A percentile compares a stretch with the other conserved stretches of the same genome.
phyloP scores from a whole-genome alignment of 208 protist species.

The Angomonas ambiguus region DNA sequence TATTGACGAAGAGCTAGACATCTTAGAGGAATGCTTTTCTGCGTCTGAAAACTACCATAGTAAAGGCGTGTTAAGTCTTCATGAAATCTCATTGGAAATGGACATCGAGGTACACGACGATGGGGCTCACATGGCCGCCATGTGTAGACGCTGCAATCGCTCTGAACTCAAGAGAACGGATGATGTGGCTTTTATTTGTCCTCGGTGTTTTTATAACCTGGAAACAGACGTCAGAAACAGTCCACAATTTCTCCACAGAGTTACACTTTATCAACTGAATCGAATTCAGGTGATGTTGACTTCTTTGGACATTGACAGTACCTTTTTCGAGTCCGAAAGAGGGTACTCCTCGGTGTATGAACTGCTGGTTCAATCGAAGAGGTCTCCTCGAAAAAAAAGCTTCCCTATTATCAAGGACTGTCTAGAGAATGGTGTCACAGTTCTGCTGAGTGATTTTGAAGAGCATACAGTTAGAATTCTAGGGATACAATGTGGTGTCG shows the following conservation, averaged over 20 bases:
- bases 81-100: slow-evolving; percentile 31
- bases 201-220: slow-evolving; percentile 69
- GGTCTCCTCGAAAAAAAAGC: background rate
- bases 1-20: background rate
- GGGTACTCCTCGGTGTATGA: background rate
- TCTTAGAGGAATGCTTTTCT: background rate
- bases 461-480: slow-evolving; percentile 24
- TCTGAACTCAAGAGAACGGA: slow-evolving; percentile 29
- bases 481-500: slow-evolving; percentile 48
- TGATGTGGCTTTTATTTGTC: slow-evolving; percentile 38
- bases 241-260: slow-evolving; percentile 40
- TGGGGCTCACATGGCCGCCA: slow-evolving; percentile 29
- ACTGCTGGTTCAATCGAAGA: slow-evolving; percentile 24
- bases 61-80: slow-evolving; percentile 23
- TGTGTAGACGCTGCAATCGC: slow-evolving; percentile 53
- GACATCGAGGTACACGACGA: slow-evolving; percentile 27
- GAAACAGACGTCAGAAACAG: slow-evolving; percentile 53
- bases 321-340: slow-evolving; percentile 22
- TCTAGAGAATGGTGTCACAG: slow-evolving; percentile 44
- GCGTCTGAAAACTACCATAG: slow-evolving; percentile 8
- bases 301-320: slow-evolving; percentile 36
- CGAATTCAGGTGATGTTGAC: slow-evolving; percentile 36
- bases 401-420: slow-evolving; percentile 39
- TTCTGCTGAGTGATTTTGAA: slow-evolving; percentile 36
- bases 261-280: slow-evolving; percentile 57